Percentiles rank a stretch among this genome's conserved stretches.
Evolutionary conservation across 2,329 filamentous ascomycete species (phyloP).

Genomic region (Fusarium dimerum): DNA sequence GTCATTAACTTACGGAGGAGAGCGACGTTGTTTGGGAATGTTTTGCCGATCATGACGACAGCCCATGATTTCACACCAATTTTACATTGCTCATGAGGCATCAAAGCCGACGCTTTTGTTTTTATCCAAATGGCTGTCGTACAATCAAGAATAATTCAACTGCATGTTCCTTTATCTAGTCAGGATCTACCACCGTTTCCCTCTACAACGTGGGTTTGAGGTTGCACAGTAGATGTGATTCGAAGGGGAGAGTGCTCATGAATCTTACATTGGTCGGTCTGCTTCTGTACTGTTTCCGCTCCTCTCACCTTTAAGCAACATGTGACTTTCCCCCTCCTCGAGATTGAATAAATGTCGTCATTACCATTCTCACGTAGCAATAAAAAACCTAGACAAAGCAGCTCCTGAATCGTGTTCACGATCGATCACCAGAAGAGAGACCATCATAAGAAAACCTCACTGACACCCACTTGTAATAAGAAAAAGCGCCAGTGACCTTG

Average conservation of each 20-base stretch:
- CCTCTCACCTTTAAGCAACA: background rate
- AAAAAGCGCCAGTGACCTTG: background rate
- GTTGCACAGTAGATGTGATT: background rate
- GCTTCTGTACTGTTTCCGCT: background rate
- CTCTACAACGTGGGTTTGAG: background rate
- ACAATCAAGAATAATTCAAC: background rate
- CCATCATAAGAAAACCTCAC: background rate
- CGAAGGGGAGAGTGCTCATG: background rate
- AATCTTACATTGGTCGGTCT: background rate
- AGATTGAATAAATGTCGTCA: background rate
- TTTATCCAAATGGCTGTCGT: background rate
- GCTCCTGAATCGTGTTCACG: conserved; percentile 2
- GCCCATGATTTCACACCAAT: background rate
- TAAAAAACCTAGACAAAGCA: conserved; percentile 22
- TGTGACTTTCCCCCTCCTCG: background rate
- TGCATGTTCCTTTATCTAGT: background rate
- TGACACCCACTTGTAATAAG: background rate
- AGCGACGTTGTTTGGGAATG: background rate
- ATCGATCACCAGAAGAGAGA: background rate
- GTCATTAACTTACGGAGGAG: conserved; percentile 12
- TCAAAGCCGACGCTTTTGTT: background rate
- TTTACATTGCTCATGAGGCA: background rate
- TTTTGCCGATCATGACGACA: conserved; percentile 29
- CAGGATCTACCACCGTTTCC: background rate
- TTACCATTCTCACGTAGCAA: conserved; percentile 2